These are phyloP conservation scores for Incumbomyces delicatus DNA, from an alignment of 2,329 filamentous ascomycete genomes.

Conservation along the genomic window DNA sequence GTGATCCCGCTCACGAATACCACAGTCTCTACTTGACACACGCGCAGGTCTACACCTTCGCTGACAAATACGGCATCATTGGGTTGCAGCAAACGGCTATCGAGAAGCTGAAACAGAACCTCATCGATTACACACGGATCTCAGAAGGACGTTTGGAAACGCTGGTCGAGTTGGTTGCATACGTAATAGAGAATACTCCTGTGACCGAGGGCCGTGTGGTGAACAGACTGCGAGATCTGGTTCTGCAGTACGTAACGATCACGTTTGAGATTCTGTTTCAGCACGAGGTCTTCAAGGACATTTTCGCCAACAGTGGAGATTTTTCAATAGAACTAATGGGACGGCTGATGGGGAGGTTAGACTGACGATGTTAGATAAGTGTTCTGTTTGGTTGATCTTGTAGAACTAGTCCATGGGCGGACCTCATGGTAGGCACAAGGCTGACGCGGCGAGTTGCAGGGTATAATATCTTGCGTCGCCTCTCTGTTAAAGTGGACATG, in stretches of 20 bases:
- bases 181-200: not conserved
- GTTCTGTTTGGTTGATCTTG: no score
- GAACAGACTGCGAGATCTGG: not conserved
- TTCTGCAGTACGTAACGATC: not conserved
- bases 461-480: no score
- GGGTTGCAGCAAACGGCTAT: not conserved
- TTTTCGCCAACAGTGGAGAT: not conserved
- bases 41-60: conserved; percentile 1
- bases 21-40: not conserved
- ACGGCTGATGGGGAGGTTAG: not conserved
- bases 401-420: no score
- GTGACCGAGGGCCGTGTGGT: not conserved
- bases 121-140: not conserved
- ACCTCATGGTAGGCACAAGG: no score
- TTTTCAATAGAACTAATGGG: not conserved
- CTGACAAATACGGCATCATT: not conserved
- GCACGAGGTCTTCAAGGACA: not conserved
- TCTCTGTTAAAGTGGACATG: no score
- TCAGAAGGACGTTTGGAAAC: not conserved
- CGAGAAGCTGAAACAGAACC: not conserved
- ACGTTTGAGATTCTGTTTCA: conserved; percentile 2
- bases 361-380: no score
- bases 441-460: no score
- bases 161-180: not conserved
- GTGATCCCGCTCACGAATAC: not conserved